Percentiles rank a stretch among this genome's conserved stretches.
These are phyloP conservation scores for Exophiala viscosa DNA, from an alignment of 2,329 filamentous ascomycete genomes.

Conservation along the genomic window DNA sequence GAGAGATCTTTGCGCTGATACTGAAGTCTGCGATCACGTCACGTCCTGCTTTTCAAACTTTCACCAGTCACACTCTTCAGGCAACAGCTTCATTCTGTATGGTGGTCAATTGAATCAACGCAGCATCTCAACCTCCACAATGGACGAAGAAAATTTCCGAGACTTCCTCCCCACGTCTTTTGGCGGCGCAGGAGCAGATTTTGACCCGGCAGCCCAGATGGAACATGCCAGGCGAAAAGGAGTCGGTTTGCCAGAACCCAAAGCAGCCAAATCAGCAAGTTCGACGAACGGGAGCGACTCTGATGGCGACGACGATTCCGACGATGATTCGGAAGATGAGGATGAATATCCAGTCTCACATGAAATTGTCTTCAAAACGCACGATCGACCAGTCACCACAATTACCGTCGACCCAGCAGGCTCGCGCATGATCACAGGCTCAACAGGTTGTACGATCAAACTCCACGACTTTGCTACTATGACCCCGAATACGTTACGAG, in stretches of 20 bases:
- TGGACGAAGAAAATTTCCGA: conserved; percentile 45
- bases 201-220: conserved; percentile 76
- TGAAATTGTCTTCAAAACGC: conserved; percentile 87
- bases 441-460: conserved; percentile 85
- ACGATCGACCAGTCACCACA: conserved; percentile 81
- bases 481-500: conserved; percentile 88
- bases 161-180: conserved; percentile 76
- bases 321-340: conserved; percentile 60
- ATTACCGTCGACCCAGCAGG: conserved; percentile 81
- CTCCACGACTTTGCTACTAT: conserved; percentile 94
- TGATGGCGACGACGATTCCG: conserved; percentile 47
- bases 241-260: conserved; percentile 35
- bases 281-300: conserved; percentile 38
- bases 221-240: conserved; percentile 67
- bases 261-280: conserved; percentile 31
- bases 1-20: too few species aligned
- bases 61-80: neutral
- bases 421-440: conserved; percentile 80
- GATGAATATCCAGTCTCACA: conserved; percentile 92
- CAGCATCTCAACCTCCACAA: conserved; percentile 1
- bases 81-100: conserved; percentile 6
- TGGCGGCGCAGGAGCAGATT: conserved; percentile 71
- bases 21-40: too few species aligned
- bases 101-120: neutral
- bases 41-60: too few species aligned